phyloP scores from a whole-genome alignment of 331 rosid genomes.

The Quercus lobata region DNA sequence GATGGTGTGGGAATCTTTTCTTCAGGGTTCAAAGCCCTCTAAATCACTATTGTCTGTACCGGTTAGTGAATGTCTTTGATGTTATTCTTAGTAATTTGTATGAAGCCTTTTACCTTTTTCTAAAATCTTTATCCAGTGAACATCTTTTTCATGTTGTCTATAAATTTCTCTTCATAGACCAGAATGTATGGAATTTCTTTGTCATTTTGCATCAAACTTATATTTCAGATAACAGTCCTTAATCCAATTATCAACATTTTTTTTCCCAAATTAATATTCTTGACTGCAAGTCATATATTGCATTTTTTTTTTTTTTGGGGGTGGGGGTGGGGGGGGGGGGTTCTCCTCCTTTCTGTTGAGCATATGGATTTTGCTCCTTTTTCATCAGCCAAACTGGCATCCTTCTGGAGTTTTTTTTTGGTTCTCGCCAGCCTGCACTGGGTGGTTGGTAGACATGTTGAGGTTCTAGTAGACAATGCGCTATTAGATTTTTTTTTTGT shows the following conservation, averaged over 20 bases:
- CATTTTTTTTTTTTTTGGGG: neutral
- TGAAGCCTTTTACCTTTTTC: constrained; percentile 2
- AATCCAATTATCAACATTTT: neutral
- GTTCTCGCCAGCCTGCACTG: constrained; percentile 11
- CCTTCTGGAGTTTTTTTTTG: neutral
- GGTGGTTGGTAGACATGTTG: constrained; percentile 10
- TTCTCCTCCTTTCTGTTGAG: too few relatives aligned
- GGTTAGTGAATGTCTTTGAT: constrained; percentile 47
- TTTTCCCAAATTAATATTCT: neutral
- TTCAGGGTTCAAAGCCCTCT: constrained; percentile 60
- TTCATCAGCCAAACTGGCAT: constrained; percentile 3
- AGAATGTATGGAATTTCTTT: neutral
- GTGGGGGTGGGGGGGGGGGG: too few relatives aligned
- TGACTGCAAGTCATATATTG: neutral
- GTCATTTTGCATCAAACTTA: neutral
- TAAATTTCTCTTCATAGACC: neutral
- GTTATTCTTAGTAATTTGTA: neutral
- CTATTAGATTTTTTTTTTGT: neutral
- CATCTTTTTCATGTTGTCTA: neutral
- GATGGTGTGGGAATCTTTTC: constrained; percentile 92
- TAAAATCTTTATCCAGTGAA: neutral
- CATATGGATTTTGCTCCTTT: neutral
- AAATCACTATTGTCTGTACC: constrained; percentile 63
- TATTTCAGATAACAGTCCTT: neutral
- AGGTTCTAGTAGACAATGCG: constrained; percentile 12